Conservation (phyloP, 208 protist species). For the Angomonas deanei region DNA sequence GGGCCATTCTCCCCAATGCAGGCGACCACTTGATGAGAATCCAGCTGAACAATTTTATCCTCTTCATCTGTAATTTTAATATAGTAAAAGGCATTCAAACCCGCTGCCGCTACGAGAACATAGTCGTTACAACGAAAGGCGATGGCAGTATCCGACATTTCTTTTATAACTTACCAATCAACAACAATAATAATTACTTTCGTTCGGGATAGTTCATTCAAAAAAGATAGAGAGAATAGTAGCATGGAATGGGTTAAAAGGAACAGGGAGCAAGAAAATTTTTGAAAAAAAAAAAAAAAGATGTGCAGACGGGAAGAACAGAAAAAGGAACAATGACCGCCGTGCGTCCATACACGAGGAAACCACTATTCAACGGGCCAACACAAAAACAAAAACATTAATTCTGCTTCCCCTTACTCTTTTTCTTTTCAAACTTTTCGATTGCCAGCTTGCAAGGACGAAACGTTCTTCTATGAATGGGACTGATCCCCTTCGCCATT, state of each 20-base stretch:
- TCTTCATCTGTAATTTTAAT: constrained; percentile 91
- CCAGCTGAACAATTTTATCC: constrained; percentile 90
- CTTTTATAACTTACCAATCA: neutral
- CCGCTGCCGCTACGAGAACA: constrained; percentile 72
- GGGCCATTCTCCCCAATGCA: constrained; percentile 88
- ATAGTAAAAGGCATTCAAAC: constrained; percentile 87
- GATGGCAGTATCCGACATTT: constrained; percentile 85
- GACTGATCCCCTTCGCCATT: constrained; percentile 49
- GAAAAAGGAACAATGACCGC: no score
- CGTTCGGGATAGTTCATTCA: neutral
- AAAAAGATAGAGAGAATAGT: neutral
- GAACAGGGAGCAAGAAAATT: neutral
- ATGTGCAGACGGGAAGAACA: neutral
- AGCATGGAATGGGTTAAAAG: neutral
- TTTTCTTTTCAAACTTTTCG: constrained; percentile 27
- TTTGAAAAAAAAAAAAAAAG: constrained; percentile 3
- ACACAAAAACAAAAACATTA: no score
- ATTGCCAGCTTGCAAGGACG: constrained; percentile 53
- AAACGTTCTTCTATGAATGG: constrained; percentile 81
- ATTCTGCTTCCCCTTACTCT: constrained; percentile 15
- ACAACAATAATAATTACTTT: constrained; percentile 3
- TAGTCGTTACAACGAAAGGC: constrained; percentile 86
- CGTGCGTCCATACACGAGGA: no score
- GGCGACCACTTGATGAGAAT: constrained; percentile 87
- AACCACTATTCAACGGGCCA: no score